Conservation (phyloP, 306 rosid species). For the Carpinus viminea region DNA sequence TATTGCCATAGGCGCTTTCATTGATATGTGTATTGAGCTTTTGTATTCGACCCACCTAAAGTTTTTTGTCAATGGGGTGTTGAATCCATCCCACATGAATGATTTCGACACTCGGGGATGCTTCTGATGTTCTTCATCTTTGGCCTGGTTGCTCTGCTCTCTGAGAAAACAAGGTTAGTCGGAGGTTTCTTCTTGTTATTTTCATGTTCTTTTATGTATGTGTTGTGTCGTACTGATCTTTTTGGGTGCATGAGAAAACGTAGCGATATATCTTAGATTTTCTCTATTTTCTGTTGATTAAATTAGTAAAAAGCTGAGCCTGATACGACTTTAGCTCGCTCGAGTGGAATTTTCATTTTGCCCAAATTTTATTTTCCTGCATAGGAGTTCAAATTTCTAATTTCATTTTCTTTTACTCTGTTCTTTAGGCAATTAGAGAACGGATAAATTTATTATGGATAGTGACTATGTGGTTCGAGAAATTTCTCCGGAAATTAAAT, state of each 20-base stretch:
- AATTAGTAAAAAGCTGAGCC: not conserved
- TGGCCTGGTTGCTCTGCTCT: slow-evolving; percentile 59
- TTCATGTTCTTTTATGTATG: not conserved
- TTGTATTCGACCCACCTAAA: slow-evolving; percentile 87
- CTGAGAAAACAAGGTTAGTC: slow-evolving; percentile 74
- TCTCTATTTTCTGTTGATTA: not conserved
- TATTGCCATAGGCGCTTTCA: slow-evolving; percentile 67
- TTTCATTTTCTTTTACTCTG: not conserved
- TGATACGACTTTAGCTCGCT: not conserved
- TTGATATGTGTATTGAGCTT: slow-evolving; percentile 90
- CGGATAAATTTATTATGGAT: not conserved
- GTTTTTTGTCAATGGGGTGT: slow-evolving; percentile 67
- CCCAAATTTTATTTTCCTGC: not conserved
- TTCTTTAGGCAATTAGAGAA: slow-evolving; percentile 1
- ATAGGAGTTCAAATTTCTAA: not conserved
- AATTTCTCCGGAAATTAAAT: too few relatives aligned
- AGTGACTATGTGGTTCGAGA: too few relatives aligned
- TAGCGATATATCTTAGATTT: not conserved
- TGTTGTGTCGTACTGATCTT: not conserved
- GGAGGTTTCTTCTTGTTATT: not conserved
- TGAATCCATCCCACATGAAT: slow-evolving; percentile 91
- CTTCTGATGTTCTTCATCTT: slow-evolving; percentile 96
- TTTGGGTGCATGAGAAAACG: slow-evolving; percentile 8
- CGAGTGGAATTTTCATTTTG: not conserved
- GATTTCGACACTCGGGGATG: slow-evolving; percentile 96